Base-by-base conservation (phyloP, 2,329 filamentous ascomycete genomes). In the Xylariaceae sp. region DNA sequence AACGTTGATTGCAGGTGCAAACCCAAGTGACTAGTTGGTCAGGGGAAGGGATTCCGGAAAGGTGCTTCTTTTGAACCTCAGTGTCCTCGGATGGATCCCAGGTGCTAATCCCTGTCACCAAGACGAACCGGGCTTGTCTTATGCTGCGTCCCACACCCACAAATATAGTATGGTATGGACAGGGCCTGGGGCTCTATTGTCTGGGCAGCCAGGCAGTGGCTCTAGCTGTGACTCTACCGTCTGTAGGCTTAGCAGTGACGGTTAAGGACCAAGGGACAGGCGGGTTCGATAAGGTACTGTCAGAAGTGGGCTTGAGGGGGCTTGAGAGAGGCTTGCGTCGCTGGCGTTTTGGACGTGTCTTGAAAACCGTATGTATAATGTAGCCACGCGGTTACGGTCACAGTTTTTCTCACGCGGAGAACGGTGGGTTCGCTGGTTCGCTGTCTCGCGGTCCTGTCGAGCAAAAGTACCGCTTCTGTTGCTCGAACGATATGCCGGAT, bases 1-100 rank as follows among this genome's bases (percentile, higher is more conserved):
- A 32, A 13, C 30, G 30, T 35, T 35, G 33, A 35, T 35, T 35
- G 33, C 33, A 35, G 33, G 33, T 35, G 33, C 33, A 35, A 17
- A 17, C 33, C 33, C 18, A 35, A 16, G n/a, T 19, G 6, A 7
- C 17, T 35, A 19, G 17, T 4, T 35, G 33, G 33, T 18, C 11
- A 18, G 33, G 17, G 33, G 17, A 35, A n/a, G 33, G 15, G 33
- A 17, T 19, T 8, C 17, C 11, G 15, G 18, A 15, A 32, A 32
- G 30, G 30, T 15, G 30, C 13, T 17, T 35, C 30, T 32, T 32
- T 32, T 32, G 30, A 32, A 32, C 7, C 13, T 32, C 26, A n/a
- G 15, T 26, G 6, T 32, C 13, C 6, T 7, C 30, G 30, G 30
- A 17, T 17, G 30, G 30, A n/a, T 7, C 33, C 30, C 6, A 17